phyloP scores from a whole-genome alignment of 2,329 filamentous ascomycete species.

The Leptographium lundbergii region DNA sequence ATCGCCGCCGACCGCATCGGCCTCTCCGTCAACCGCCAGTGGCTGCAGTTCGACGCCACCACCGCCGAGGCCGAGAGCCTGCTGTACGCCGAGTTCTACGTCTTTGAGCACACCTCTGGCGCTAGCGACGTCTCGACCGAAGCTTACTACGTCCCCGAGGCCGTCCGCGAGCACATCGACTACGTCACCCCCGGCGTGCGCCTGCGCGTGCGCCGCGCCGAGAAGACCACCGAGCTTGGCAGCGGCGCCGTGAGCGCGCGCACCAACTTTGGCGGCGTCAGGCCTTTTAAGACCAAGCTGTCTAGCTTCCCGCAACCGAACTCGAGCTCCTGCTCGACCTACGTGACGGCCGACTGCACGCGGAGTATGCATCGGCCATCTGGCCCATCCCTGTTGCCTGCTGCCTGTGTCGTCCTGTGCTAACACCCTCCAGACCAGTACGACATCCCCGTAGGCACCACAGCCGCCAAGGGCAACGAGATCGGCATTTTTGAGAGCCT shows the following conservation, averaged over 20 bases:
- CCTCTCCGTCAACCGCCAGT: constrained; percentile 7
- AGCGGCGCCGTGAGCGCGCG: neutral
- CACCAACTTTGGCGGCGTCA: neutral
- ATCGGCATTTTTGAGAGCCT: constrained; percentile 14
- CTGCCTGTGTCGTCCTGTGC: no score
- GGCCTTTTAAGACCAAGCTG: constrained; percentile 4
- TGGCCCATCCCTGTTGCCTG: no score
- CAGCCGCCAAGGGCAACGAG: constrained; percentile 5
- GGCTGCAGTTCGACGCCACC: constrained; percentile 13
- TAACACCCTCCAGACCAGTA: constrained; percentile 10
- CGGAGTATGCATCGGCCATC: neutral
- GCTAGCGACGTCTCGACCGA: constrained; percentile 1
- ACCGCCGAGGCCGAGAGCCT: constrained; percentile 10
- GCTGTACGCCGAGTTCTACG: constrained; percentile 2
- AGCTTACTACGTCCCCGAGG: constrained; percentile 28
- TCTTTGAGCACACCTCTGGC: constrained; percentile 2
- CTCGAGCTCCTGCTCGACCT: constrained; percentile 3
- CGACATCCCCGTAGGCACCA: constrained; percentile 9
- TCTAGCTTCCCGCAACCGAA: constrained; percentile 4
- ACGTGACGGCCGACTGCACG: constrained; percentile 7
- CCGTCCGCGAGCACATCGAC: constrained; percentile 37
- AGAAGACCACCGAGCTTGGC: neutral
- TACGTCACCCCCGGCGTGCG: constrained; percentile 42
- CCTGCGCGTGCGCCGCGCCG: constrained; percentile 16
- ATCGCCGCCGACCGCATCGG: constrained; percentile 10